A percentile compares a stretch with the other conserved stretches of the same genome.
These are phyloP conservation scores for Micromonas pusilla DNA, from an alignment of 139 green algal genomes.

Conservation along the genomic window DNA sequence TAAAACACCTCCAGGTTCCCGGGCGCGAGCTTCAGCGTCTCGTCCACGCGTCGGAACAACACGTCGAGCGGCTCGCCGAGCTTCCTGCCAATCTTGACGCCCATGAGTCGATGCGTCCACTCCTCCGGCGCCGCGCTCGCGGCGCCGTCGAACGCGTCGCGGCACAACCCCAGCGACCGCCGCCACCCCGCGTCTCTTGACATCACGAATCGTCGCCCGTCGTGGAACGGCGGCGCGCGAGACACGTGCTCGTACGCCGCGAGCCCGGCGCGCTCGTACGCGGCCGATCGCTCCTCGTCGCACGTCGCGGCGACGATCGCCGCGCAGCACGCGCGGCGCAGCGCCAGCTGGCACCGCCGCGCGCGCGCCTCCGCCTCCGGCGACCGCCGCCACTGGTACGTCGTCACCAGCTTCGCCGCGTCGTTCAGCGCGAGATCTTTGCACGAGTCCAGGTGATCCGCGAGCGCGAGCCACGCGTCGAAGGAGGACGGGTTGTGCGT, in stretches of 20 bases:
- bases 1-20: slow-evolving; percentile 1
- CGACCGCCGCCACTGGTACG: not conserved
- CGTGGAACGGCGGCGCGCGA: not conserved
- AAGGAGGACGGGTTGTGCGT: not conserved
- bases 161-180: not conserved
- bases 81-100: slow-evolving; percentile 8
- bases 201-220: not conserved
- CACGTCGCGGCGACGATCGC: not conserved
- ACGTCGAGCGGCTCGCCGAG: not conserved
- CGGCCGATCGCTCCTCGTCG: not conserved
- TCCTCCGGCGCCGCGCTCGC: not conserved
- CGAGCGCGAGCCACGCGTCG: not conserved
- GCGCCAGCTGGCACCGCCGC: not conserved
- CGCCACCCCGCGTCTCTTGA: not conserved
- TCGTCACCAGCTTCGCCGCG: not conserved
- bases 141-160: not conserved
- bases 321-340: not conserved
- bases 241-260: not conserved
- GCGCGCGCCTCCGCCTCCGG: not conserved
- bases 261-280: not conserved
- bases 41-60: not conserved
- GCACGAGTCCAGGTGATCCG: slow-evolving; percentile 4
- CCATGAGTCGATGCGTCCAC: not conserved
- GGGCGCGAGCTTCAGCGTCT: not conserved
- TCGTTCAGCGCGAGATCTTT: slow-evolving; percentile 12